A percentile compares a stretch with the other conserved stretches of the same genome.
These are phyloP conservation scores for Lachancea thermotolerans DNA, from an alignment of 805 yeast species.

Conservation along the genomic window DNA sequence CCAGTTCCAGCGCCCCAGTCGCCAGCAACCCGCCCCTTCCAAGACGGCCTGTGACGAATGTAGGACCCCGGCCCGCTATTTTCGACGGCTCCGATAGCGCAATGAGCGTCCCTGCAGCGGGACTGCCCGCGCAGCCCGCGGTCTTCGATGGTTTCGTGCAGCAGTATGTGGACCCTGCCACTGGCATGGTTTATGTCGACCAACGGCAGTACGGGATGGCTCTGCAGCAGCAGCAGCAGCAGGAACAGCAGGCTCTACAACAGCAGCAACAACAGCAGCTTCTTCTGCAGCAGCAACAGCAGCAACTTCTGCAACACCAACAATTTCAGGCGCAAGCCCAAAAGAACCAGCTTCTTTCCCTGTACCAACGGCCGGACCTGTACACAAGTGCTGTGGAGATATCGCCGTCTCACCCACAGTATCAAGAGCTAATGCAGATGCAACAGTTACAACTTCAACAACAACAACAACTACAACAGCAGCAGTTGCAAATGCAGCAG, in stretches of 20 bases:
- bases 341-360: slow-evolving; percentile 21
- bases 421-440: slow-evolving; percentile 20
- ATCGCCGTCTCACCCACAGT: slow-evolving; percentile 25
- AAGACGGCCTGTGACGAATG: slow-evolving; percentile 14
- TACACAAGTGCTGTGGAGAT: slow-evolving; percentile 28
- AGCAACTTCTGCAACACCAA: slow-evolving; percentile 19
- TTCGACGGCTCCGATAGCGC: slow-evolving; percentile 28
- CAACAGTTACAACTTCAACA: slow-evolving; percentile 24
- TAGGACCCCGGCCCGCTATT: slow-evolving; percentile 30
- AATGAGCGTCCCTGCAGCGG: slow-evolving; percentile 3
- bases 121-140: slow-evolving; percentile 17
- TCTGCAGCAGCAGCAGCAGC: slow-evolving; percentile 18
- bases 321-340: slow-evolving; percentile 17
- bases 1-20: slow-evolving; percentile 11
- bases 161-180: slow-evolving; percentile 66
- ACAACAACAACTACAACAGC: slow-evolving; percentile 14
- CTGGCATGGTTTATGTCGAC: slow-evolving; percentile 65
- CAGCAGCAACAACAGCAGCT: slow-evolving; percentile 11
- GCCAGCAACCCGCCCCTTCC: slow-evolving; percentile 6
- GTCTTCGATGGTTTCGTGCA: slow-evolving; percentile 35
- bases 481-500: slow-evolving; percentile 20
- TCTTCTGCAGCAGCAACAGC: slow-evolving; percentile 5
- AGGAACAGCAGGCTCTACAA: slow-evolving; percentile 13
- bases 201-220: slow-evolving; percentile 46
- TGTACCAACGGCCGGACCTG: slow-evolving; percentile 26